These are phyloP conservation scores for Cryptomeria japonica DNA, from an alignment of 75 land plant species.

Conservation along the genomic window DNA sequence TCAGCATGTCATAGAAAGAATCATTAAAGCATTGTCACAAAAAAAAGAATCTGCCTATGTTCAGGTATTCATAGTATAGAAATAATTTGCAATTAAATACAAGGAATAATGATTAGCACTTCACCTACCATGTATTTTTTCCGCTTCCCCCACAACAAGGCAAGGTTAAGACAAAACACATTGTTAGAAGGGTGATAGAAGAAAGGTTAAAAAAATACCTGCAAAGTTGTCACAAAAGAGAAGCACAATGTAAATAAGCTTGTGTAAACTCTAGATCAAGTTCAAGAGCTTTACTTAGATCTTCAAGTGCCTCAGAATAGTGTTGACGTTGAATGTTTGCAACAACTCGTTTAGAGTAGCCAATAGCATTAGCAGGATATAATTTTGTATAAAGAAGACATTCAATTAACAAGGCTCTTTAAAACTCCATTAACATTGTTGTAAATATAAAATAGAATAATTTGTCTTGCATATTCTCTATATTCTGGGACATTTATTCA, in stretches of 20 bases:
- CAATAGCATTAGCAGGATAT: conserved; percentile 40
- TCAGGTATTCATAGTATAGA: neutral
- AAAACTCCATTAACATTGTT: neutral
- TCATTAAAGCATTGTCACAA: neutral
- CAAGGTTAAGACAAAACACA: too few relatives aligned
- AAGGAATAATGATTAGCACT: neutral
- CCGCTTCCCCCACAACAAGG: neutral
- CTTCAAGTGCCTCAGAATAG: conserved; percentile 73
- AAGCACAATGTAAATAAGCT: conserved; percentile 20
- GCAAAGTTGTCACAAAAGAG: too few relatives aligned
- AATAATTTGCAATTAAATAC: neutral
- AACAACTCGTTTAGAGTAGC: conserved; percentile 49
- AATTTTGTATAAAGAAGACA: conserved; percentile 22
- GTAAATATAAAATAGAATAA: neutral
- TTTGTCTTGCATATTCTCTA: neutral
- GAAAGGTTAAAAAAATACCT: neutral
- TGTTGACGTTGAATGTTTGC: conserved; percentile 43
- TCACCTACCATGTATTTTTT: neutral
- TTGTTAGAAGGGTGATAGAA: neutral
- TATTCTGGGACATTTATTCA: neutral
- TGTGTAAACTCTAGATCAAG: conserved; percentile 77
- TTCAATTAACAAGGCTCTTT: neutral
- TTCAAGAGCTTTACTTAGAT: conserved; percentile 72
- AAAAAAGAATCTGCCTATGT: neutral
- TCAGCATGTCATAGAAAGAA: neutral